A percentile compares a stretch with the other conserved stretches of the same genome.
Conservation (phyloP, 176 grass and related monocot genomes). For the Carex pumila region DNA sequence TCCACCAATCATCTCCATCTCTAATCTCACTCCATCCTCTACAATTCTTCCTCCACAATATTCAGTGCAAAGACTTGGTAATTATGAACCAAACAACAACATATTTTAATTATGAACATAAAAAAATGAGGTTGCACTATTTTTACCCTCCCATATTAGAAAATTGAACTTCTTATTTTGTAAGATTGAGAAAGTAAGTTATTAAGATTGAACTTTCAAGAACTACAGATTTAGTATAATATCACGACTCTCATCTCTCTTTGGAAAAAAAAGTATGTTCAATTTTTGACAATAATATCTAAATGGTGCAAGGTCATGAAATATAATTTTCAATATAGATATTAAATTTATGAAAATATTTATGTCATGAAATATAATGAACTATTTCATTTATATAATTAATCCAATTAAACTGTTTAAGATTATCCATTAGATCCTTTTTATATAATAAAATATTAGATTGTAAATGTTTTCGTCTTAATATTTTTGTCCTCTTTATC, state of each 20-base stretch:
- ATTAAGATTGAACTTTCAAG: background rate
- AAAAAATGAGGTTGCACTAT: background rate
- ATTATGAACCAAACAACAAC: background rate
- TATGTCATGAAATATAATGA: background rate
- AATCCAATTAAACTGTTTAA: background rate
- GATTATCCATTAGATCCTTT: background rate
- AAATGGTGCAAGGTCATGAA: too few relatives aligned
- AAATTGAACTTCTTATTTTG: background rate
- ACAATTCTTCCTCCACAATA: background rate
- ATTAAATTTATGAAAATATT: background rate
- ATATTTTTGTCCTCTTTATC: background rate
- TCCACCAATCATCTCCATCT: constrained; percentile 13
- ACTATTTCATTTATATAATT: background rate
- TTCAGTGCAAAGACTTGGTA: background rate
- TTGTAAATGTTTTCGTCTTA: background rate
- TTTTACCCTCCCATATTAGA: background rate
- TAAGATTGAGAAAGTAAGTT: background rate
- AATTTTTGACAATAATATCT: too few relatives aligned
- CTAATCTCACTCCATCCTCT: background rate
- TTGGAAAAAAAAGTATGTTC: too few relatives aligned
- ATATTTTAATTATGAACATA: background rate
- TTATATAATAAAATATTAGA: background rate
- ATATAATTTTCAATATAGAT: too few relatives aligned
- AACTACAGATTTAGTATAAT: too few relatives aligned
- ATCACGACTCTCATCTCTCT: too few relatives aligned